These are phyloP conservation scores for Talinum fruticosum DNA, from an alignment of 148 eudicot genomes.

Conservation along the genomic window DNA sequence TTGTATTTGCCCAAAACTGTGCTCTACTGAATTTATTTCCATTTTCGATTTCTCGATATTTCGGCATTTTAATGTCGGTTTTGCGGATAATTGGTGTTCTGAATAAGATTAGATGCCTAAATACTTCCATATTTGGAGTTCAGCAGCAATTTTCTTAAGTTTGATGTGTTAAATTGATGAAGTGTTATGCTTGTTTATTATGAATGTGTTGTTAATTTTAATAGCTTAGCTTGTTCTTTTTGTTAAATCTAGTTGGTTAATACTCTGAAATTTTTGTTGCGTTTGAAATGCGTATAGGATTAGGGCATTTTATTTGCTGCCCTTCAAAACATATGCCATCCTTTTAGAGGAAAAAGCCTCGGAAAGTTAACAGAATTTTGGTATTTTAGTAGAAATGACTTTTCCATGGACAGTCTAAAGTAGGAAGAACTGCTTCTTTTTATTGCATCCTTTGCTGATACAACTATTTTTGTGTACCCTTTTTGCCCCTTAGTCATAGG, in stretches of 20 bases:
- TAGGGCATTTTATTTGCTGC: not conserved
- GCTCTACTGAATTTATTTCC: not conserved
- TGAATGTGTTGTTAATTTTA: not conserved
- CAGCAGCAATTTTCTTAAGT: not conserved
- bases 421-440: not conserved
- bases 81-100: not conserved
- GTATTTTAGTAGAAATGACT: not conserved
- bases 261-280: not conserved
- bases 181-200: not conserved
- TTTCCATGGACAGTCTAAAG: not conserved
- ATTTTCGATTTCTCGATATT: not conserved
- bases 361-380: not conserved
- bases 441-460: not conserved
- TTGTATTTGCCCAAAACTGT: not conserved
- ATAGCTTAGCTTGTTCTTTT: not conserved
- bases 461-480: not conserved
- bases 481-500: not conserved
- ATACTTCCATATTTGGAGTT: not conserved
- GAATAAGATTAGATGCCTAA: not conserved
- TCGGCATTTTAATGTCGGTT: not conserved
- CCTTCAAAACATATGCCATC: not conserved
- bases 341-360: not conserved
- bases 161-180: not conserved
- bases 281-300: not conserved
- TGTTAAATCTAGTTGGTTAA: not conserved